phyloP scores from a whole-genome alignment of 768 basidiomycete genomes.

The Suillus subalutaceus region DNA sequence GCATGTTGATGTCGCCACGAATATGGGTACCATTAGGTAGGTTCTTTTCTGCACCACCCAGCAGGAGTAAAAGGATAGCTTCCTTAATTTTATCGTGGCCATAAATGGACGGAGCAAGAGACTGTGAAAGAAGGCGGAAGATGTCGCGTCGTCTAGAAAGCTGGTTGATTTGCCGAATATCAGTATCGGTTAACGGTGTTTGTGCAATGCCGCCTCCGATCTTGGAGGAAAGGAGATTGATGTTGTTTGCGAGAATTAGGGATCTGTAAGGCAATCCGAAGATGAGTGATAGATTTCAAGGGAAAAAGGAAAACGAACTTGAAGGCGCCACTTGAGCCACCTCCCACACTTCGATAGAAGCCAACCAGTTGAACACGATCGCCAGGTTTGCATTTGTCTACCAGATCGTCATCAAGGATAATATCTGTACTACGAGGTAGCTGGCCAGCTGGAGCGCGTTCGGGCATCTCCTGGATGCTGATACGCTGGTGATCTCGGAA shows the following conservation, averaged over 20 bases:
- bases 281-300: constrained; percentile 18
- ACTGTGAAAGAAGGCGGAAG: constrained; percentile 87
- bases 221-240: constrained; percentile 93
- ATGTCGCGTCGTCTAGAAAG: constrained; percentile 86
- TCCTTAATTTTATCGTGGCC: constrained; percentile 96
- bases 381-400: constrained; percentile 97
- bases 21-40: constrained; percentile 97
- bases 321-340: constrained; percentile 90
- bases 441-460: constrained; percentile 96
- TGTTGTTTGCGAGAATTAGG: constrained; percentile 90
- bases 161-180: constrained; percentile 96
- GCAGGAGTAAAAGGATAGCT: constrained; percentile 88
- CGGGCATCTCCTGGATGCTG: constrained; percentile 99
- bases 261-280: constrained; percentile 56
- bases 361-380: constrained; percentile 97
- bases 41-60: constrained; percentile 98
- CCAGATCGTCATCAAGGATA: constrained; percentile 93
- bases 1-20: constrained; percentile 97
- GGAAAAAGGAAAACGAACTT: constrained; percentile 54
- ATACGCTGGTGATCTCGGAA: constrained; percentile 98
- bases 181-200: constrained; percentile 86
- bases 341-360: constrained; percentile 91
- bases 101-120: constrained; percentile 96
- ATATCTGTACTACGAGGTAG: constrained; percentile 96
- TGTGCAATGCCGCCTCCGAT: constrained; percentile 95